Evolutionary conservation across 2,329 filamentous ascomycete genomes (phyloP), one percentile per base, ranked within the genome.

Genomic region (Alternaria viburni): DNA sequence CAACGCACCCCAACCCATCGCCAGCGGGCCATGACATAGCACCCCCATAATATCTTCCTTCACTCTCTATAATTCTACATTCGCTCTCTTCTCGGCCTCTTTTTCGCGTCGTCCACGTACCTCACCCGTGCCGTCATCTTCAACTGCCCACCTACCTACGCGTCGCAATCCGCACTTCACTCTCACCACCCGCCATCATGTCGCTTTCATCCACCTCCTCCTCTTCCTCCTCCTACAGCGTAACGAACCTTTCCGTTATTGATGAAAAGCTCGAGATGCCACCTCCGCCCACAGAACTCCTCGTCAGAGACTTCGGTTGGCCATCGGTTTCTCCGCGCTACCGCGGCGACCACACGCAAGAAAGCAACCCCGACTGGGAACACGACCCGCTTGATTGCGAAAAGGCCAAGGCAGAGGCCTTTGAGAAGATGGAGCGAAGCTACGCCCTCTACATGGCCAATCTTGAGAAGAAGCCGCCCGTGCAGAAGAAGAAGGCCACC

Each of bases 301-400:
- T 69, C 5, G 68, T 74, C 17, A 61, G 71, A 54, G 71, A 74
- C 50, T 74, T 73, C 32, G 71, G 70, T 19, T 74, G 71, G 63
- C 66, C 69, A 6, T 64, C 59, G 15, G 62, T 67, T 11, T 73
- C 69, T 54, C 66, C 71, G 30, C 65, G 71, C 30, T 73, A 74
- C 45, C 68, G 59, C 44, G 71, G 71, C 50, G 71, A 74, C 61
- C 71, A 74, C 60, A 71, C 68, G 9, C 71, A 65, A n/a, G 68
- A 67, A 50, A 74, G 70, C 64, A 74, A 74, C 15, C 71, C 71
- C 2, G 71, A 73, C 23, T 72, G 70, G 65, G 68, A 66, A 2
- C 65, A 73, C 62, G 67, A 74, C 59, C 68, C 68, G 13, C 62
- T 73, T 32, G 67, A 68, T 28, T 71, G 69, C 30, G 65, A 70